Base-by-base conservation (phyloP, 176 grass and related monocot species). In the Dendrocalamus sinicus region DNA sequence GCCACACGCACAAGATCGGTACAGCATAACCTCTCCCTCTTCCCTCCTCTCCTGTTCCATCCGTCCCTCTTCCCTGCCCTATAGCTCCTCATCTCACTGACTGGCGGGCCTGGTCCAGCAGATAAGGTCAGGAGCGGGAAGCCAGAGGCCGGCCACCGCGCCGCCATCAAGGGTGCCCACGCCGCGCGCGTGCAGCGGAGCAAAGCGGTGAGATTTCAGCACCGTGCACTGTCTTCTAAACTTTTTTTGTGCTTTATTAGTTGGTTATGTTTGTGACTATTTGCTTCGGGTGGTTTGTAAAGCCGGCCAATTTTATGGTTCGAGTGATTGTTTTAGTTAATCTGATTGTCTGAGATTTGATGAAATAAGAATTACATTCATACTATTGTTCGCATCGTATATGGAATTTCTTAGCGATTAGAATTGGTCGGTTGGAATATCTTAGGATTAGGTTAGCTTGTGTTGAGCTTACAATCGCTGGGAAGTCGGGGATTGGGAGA, bases 181-280 rank as follows among this genome's bases (percentile, higher is more conserved):
- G 89, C 91, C 23, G 85, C 96, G 58, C 88, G 93, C 48, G 61
- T 98, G 26, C 96, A 98, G 67, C 88, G 89, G 83, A 94, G 89
- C 84, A 98, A 98, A 86, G 74, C 81, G 91, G 96, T 98, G 70
- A 45, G 90, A 55, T 15, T 67, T 35, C 57, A 78, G 20, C 40
- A 70, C 47, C 5, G 2, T 73, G n/a, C 82, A 12, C 19, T 12
- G 44, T 66, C 60, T 8, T 37, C 4, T 37, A 37, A 37, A 8
- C 67, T 12, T 53, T 53, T 45, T 55, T 19, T 15, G 2, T 40
- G 20, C 19, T 75, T 16, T 76, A 35, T 22, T 15, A 73, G 14
- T 22, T 15, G 57, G 20, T 57, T 87, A 12, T 30, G n/a, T 23
- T 15, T 67, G 3, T 45, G 26, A 43, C 24, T 73, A 40, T 63